Evolutionary conservation across 345 rosid genomes (phyloP).

Genomic region (Raphanus sativus): DNA sequence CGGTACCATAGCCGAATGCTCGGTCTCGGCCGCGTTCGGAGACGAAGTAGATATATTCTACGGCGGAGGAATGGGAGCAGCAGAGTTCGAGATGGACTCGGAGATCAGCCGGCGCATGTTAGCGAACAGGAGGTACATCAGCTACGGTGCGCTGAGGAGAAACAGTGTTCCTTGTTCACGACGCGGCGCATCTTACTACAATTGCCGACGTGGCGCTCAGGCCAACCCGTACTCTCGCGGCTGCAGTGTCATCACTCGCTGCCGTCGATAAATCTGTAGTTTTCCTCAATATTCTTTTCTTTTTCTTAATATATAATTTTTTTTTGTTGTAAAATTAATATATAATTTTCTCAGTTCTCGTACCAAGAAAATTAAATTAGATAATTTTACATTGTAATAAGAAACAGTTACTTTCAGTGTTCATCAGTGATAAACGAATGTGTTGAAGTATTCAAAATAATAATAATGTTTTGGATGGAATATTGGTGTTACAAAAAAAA

Average conservation of each 20-base stretch:
- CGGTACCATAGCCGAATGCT: slow-evolving; percentile 72
- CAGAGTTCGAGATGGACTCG: slow-evolving; percentile 65
- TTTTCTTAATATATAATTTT: slow-evolving; percentile 16
- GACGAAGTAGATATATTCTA: slow-evolving; percentile 22
- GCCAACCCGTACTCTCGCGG: slow-evolving; percentile 88
- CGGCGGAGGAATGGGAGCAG: slow-evolving; percentile 43
- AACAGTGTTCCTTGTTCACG: slow-evolving; percentile 81
- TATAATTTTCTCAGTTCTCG: slow-evolving; percentile 14
- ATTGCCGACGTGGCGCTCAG: slow-evolving; percentile 66
- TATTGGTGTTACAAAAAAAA: neutral
- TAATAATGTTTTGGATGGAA: too few relatives aligned
- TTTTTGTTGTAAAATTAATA: too few relatives aligned
- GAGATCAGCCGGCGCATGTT: slow-evolving; percentile 85
- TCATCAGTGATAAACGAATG: slow-evolving; percentile 5
- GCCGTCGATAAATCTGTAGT: slow-evolving; percentile 50
- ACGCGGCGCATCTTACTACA: slow-evolving; percentile 91
- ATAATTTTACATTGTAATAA: neutral
- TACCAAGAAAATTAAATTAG: slow-evolving; percentile 3
- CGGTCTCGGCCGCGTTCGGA: slow-evolving; percentile 25
- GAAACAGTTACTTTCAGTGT: too few relatives aligned
- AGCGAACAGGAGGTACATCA: slow-evolving; percentile 57
- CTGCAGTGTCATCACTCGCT: slow-evolving; percentile 76
- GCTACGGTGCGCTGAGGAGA: slow-evolving; percentile 91
- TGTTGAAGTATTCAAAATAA: neutral
- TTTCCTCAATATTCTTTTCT: slow-evolving; percentile 14